phyloP scores from a whole-genome alignment of 2,329 filamentous ascomycete species.

The Pseudonectria foliicola region DNA sequence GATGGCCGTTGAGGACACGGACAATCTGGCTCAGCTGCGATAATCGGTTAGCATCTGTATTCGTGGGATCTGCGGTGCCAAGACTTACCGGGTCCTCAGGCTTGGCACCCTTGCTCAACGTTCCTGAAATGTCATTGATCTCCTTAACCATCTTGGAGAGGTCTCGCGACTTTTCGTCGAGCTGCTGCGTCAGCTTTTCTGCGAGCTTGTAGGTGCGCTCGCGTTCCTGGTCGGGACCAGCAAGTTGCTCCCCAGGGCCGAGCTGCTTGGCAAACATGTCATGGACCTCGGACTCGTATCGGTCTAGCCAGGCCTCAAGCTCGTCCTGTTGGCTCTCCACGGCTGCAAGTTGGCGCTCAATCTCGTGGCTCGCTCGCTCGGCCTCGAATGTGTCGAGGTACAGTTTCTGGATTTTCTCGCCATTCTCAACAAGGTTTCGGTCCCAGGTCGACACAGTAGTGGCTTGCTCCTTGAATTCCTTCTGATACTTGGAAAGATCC shows the following conservation, averaged over 20 bases:
- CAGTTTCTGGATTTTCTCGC: constrained; percentile 87
- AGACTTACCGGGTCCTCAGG: constrained; percentile 74
- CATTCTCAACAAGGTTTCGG: constrained; percentile 84
- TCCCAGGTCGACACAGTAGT: constrained; percentile 87
- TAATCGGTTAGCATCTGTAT: constrained; percentile 16
- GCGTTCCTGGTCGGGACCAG: constrained; percentile 89
- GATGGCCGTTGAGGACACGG: constrained; percentile 85
- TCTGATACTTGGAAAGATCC: constrained; percentile 91
- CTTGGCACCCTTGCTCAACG: constrained; percentile 81
- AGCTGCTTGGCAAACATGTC: constrained; percentile 76
- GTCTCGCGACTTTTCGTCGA: constrained; percentile 92
- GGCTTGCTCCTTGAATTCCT: constrained; percentile 89
- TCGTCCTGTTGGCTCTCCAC: constrained; percentile 94
- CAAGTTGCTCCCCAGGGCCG: constrained; percentile 66
- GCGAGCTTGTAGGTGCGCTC: constrained; percentile 95
- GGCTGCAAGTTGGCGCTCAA: constrained; percentile 81
- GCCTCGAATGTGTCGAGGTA: constrained; percentile 91
- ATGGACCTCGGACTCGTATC: constrained; percentile 88
- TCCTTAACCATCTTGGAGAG: constrained; percentile 96
- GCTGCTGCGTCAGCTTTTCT: constrained; percentile 81
- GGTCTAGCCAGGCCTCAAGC: constrained; percentile 77
- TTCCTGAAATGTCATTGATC: constrained; percentile 88
- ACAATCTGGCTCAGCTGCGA: constrained; percentile 85
- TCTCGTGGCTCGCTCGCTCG: constrained; percentile 84
- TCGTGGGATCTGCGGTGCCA: constrained; percentile 3